Base-by-base conservation (phyloP, 176 grass and related monocot genomes). In the Cenchrus fungigraminus region DNA sequence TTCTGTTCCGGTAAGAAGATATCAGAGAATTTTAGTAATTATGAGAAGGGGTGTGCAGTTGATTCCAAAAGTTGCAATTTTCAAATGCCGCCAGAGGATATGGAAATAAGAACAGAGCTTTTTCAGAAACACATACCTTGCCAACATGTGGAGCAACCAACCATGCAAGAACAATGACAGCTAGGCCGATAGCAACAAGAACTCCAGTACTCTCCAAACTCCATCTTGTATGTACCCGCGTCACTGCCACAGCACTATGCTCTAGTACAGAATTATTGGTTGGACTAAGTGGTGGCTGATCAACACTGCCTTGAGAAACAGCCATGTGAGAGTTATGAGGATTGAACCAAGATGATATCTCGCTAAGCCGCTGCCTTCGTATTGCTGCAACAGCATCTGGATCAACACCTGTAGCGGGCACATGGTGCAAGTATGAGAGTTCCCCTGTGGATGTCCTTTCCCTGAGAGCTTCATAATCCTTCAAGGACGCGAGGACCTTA, bases 301-400 rank as follows among this genome's bases (percentile, higher is more conserved):
- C 88, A 3, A 66, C 45, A 61, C 34, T 81, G 65, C 87, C 90
- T 46, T 94, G 86, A 74, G 91, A 73, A 77, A 92, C 58, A 73
- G 83, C 60, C 16, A 87, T 9, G 57, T 88, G 76, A 63, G 88
- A 73, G 82, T 83, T 92, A 25, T 88, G 89, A 70, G 91, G 89
- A 79, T 89, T 98, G 81, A 98, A 98, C 96, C 96, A 98, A 20
- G 85, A 90, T 3, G 93, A 92, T 67, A 98, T 95, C 59, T 98
- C 96, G 28, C 81, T 87, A 12, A 98, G 93, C 42, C 91, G 80
- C 85, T 94, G 96, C 64, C 96, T 91, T 22, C 91, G 82, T 87
- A 98, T 92, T 15, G 86, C 96, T 0, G 96, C 96, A 15, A 98
- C 56, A 17, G 96, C 93, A 69, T 91, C 89, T 13, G 91, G 93